These are phyloP conservation scores for Neurospora sp. DNA, from an alignment of 495 filamentous ascomycete species.

Conservation along the genomic window DNA sequence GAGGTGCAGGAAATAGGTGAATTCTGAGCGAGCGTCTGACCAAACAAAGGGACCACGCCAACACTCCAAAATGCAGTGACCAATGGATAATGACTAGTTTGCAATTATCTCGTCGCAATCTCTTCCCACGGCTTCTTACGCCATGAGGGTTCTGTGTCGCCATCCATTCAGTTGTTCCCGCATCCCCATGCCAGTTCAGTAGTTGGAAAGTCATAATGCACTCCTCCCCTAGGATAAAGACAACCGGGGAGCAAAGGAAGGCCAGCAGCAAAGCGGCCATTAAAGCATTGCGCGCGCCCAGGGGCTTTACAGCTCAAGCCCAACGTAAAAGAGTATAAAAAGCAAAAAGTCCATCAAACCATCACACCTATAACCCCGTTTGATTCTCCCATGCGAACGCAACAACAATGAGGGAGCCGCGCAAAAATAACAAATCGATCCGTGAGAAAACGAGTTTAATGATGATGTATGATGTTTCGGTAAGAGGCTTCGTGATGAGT, in stretches of 20 bases:
- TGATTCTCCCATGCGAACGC: conserved; percentile 1
- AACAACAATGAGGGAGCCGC: conserved; percentile 2
- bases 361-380: conserved; percentile 12
- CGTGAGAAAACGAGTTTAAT: conserved; percentile 16
- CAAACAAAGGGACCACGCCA: background rate
- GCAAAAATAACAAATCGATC: conserved; percentile 8
- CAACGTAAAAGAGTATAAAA: conserved; percentile 2
- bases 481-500: conserved; percentile 11
- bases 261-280: background rate
- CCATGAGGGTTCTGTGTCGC: background rate
- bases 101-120: background rate
- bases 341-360: conserved; percentile 11
- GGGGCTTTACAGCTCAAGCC: conserved; percentile 8
- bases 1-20: background rate
- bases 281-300: conserved; percentile 1
- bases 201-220: background rate
- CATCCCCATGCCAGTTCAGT: background rate
- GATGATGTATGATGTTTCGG: conserved; percentile 4
- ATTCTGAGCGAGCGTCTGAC: background rate
- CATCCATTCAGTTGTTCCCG: background rate
- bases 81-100: background rate
- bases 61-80: background rate
- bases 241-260: background rate
- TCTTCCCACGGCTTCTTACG: background rate
- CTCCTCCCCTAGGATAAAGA: background rate